phyloP scores from a whole-genome alignment of 495 filamentous ascomycete species.

The Aspergillus panamensis region DNA sequence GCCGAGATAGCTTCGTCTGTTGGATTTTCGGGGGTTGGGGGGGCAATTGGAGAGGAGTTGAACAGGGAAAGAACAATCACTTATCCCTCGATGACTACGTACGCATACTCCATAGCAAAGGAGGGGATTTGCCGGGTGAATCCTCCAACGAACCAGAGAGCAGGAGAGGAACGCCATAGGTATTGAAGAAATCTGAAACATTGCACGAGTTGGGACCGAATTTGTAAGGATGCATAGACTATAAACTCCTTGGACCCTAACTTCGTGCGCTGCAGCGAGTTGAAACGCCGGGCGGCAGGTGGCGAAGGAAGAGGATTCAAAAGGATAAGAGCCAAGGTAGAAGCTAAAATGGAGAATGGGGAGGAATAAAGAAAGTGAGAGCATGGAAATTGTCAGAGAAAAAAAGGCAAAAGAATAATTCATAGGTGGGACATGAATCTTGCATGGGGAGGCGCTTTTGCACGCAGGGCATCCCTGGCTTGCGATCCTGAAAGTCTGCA shows the following conservation, averaged over 20 bases:
- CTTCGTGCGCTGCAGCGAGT: background rate
- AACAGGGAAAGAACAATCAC: background rate
- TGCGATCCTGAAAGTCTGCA: background rate
- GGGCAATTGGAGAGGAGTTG: background rate
- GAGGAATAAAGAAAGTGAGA: background rate
- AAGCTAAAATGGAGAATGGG: background rate
- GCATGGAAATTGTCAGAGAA: background rate
- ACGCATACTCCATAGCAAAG: background rate
- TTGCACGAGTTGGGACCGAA: background rate
- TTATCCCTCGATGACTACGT: too few relatives aligned
- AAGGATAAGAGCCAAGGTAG: background rate
- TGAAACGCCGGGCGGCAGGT: background rate
- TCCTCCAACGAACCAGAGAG: background rate
- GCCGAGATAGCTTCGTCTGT: background rate
- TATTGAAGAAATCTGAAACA: background rate
- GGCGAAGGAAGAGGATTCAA: background rate
- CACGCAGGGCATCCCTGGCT: slow-evolving; percentile 15
- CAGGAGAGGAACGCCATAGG: background rate
- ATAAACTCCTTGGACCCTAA: background rate
- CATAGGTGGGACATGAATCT: slow-evolving; percentile 7
- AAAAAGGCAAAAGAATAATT: background rate
- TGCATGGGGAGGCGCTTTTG: slow-evolving; percentile 10
- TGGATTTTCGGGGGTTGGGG: background rate
- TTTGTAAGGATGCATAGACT: background rate
- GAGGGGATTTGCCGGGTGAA: background rate